These are phyloP conservation scores for Phialocephala subalpina DNA, from an alignment of 2,329 filamentous ascomycete species.

Conservation along the genomic window DNA sequence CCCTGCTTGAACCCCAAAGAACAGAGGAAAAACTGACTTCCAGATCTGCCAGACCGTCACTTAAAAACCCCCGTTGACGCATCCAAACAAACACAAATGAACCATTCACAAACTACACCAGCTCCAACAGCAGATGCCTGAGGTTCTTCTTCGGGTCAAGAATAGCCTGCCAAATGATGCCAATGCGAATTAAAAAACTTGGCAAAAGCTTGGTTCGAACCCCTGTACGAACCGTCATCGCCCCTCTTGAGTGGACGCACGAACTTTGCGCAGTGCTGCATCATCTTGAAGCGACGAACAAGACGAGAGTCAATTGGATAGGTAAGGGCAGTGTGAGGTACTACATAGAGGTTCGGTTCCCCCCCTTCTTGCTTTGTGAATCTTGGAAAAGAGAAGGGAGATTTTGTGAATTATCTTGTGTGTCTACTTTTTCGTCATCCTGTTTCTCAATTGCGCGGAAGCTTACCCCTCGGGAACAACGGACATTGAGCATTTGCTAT, in stretches of 20 bases:
- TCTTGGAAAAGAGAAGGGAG: neutral
- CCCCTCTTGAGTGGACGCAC: neutral
- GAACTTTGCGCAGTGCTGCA: constrained; percentile 11
- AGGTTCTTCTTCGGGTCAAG: neutral
- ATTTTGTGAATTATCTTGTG: neutral
- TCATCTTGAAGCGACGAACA: constrained; percentile 2
- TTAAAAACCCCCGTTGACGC: neutral
- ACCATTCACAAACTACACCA: neutral
- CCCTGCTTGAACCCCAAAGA: neutral
- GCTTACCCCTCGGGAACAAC: neutral
- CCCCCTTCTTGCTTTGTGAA: neutral
- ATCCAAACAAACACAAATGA: neutral
- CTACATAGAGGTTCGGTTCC: neutral
- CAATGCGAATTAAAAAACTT: constrained; percentile 22
- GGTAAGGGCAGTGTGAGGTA: neutral
- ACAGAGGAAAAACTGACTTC: neutral
- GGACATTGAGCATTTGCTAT: neutral
- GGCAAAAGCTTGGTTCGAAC: constrained; percentile 35
- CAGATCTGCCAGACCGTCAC: neutral
- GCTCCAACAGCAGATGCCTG: neutral
- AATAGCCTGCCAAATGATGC: constrained; percentile 6
- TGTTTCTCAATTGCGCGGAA: neutral
- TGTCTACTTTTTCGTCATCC: neutral
- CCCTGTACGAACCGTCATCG: constrained; percentile 26
- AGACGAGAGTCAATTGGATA: neutral